Conservation (phyloP, 1,139 yeast species). For the Scheffersomyces insectosa region DNA sequence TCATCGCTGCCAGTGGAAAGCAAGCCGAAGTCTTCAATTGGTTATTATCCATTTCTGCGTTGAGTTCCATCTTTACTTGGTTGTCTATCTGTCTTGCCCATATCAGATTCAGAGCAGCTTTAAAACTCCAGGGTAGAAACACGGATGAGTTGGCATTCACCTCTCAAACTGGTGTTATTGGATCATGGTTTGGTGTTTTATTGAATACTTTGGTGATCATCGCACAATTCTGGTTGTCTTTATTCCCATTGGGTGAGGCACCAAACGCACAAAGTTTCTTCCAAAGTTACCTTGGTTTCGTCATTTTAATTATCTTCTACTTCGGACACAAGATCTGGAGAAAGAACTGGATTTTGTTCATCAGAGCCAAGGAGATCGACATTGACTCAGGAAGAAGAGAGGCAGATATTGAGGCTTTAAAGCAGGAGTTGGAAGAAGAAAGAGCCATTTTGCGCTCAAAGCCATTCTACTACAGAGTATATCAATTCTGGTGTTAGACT, state of each 20-base stretch:
- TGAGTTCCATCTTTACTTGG: slow-evolving; percentile 45
- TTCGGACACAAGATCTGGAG: slow-evolving; percentile 45
- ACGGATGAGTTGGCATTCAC: slow-evolving; percentile 56
- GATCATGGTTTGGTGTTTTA: slow-evolving; percentile 51
- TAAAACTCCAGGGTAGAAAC: slow-evolving; percentile 27
- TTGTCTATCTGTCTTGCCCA: slow-evolving; percentile 38
- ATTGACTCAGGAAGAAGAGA: slow-evolving; percentile 72
- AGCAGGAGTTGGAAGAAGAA: slow-evolving; percentile 67
- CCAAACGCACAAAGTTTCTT: slow-evolving; percentile 40
- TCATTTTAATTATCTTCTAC: slow-evolving; percentile 36
- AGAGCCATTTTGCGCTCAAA: slow-evolving; percentile 49
- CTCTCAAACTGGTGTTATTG: slow-evolving; percentile 57
- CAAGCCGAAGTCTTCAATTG: slow-evolving; percentile 36
- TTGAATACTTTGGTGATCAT: slow-evolving; percentile 51
- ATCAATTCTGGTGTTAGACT: slow-evolving; percentile 55
- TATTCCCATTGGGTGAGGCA: slow-evolving; percentile 38
- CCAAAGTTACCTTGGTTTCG: slow-evolving; percentile 37
- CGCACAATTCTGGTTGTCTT: slow-evolving; percentile 52
- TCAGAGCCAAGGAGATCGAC: slow-evolving; percentile 56
- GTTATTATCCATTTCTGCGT: slow-evolving; percentile 41
- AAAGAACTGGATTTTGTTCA: slow-evolving; percentile 35
- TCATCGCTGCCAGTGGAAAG: slow-evolving; percentile 33
- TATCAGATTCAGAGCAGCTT: slow-evolving; percentile 38
- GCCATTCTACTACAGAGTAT: slow-evolving; percentile 54
- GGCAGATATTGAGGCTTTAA: slow-evolving; percentile 61